Evolutionary conservation across 1,284 basidiomycete species (phyloP), one percentile per base, ranked within the genome.

Genomic region (Heterobasidion irregulare): DNA sequence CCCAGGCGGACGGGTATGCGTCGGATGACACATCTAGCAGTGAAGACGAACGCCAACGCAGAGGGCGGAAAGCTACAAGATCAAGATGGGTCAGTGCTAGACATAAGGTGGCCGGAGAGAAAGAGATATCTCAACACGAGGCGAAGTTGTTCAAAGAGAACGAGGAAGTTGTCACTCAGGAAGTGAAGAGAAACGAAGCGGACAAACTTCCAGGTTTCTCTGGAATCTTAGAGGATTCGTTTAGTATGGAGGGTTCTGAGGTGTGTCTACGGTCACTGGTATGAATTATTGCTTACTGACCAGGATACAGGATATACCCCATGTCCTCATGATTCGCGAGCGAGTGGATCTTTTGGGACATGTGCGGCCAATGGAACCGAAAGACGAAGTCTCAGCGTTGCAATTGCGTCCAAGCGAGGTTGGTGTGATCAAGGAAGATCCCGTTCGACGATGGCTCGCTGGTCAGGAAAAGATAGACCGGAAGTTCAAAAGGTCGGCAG

Each of bases 311-410:
- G 53, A 57, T 19, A 55, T 54, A 10, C 51, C 56, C 16, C 50
- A 54, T 33, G 33, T 57, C 50, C 41, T 68, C 33, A 86, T 89
- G 78, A 91, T 98, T 58, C 82, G 95, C 36, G 94, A 98, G 69
- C 83, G 96, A 10, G 84, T 98, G 18, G 84, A 87, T 16, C 84
- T 86, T 4, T 75, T 77, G 19, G 96, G 96, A 7, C 70, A 82
- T 7, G 76, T 92, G 15, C 83, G 94, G 9, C 79, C 87, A 0
- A 76, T 99, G 59, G 94, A 98, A 65, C 75, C 84, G 0, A 77
- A 80, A 57, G 68, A 75, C 1, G 79, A 88, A 49, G 75, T 98
- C 0, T 69, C 72, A 6, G 88, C 83, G 0, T 73, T 96, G 46
- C 75, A 74, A 8, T 69, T 95, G 47, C 77, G 80, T 0, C 67